Percentiles rank a stretch among this genome's conserved stretches.
Evolutionary conservation across 768 basidiomycete species (phyloP).

Genomic region (Hydnomerulius pinastri): DNA sequence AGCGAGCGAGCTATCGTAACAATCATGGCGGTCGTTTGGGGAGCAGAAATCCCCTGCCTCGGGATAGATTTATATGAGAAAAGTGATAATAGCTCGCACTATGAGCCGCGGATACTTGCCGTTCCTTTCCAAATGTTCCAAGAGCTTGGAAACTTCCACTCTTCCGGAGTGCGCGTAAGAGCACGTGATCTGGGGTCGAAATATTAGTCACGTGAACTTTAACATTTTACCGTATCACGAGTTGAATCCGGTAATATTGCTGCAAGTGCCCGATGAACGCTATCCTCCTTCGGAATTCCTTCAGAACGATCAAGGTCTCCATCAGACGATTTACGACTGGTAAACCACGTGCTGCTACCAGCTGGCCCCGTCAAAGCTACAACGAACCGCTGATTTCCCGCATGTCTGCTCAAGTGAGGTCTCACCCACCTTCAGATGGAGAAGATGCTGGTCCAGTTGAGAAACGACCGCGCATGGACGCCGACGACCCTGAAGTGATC

Average conservation of each 20-base stretch:
- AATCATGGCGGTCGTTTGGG: conserved; percentile 14
- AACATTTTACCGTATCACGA: background rate
- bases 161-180: background rate
- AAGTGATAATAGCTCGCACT: background rate
- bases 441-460: conserved; percentile 22
- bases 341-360: background rate
- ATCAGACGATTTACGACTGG: background rate
- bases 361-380: background rate
- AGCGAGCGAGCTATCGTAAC: conserved; percentile 6
- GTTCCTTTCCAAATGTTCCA: no score
- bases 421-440: conserved; percentile 10
- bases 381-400: background rate
- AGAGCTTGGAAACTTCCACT: no score
- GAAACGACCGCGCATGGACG: conserved; percentile 34
- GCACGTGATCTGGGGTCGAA: background rate
- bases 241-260: background rate
- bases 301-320: background rate
- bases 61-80: background rate
- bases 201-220: background rate
- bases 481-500: background rate
- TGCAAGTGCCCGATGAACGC: background rate
- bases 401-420: conserved; percentile 12
- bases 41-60: background rate
- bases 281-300: background rate
- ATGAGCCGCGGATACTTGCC: no score